Evolutionary conservation across 1,284 basidiomycete genomes (phyloP).

Genomic region (Melanopsichium pennsylvanicum): DNA sequence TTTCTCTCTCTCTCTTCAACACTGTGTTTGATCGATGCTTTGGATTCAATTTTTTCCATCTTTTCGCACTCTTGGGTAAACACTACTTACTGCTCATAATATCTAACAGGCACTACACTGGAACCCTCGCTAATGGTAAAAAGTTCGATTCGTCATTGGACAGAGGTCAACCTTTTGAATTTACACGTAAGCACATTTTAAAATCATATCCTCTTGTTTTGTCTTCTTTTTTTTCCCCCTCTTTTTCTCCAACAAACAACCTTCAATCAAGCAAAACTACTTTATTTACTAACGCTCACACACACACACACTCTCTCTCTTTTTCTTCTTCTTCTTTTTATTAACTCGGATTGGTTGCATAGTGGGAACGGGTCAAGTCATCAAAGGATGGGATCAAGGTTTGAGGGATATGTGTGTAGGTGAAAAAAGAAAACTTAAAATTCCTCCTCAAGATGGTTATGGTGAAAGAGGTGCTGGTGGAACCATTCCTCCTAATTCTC

Average conservation of each 20-base stretch:
- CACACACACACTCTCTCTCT: too few relatives aligned
- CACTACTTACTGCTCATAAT: too few relatives aligned
- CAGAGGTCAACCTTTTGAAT: constrained; percentile 71
- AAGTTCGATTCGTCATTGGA: constrained; percentile 83
- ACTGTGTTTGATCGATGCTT: not conserved
- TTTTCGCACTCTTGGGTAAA: constrained; percentile 13
- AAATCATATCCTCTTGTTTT: too few relatives aligned
- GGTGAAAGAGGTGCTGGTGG: constrained; percentile 78
- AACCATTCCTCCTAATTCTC: constrained; percentile 82
- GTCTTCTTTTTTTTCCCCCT: too few relatives aligned
- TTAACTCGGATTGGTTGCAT: not conserved
- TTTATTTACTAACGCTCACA: too few relatives aligned
- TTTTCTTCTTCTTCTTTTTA: too few relatives aligned
- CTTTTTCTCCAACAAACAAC: too few relatives aligned
- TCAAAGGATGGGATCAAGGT: constrained; percentile 71
- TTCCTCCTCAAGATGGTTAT: constrained; percentile 65
- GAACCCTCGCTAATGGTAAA: constrained; percentile 75
- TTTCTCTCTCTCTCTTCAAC: constrained; percentile 18
- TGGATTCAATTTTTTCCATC: not conserved
- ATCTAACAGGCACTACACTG: constrained; percentile 71
- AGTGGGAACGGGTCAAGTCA: constrained; percentile 83
- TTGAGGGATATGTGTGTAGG: constrained; percentile 80
- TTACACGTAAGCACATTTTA: constrained; percentile 50
- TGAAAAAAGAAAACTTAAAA: constrained; percentile 83
- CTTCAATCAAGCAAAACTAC: too few relatives aligned